Percentiles rank a stretch among this genome's conserved stretches.
Conservation (phyloP, 768 basidiomycete species). For the Boletus reticuloceps region DNA sequence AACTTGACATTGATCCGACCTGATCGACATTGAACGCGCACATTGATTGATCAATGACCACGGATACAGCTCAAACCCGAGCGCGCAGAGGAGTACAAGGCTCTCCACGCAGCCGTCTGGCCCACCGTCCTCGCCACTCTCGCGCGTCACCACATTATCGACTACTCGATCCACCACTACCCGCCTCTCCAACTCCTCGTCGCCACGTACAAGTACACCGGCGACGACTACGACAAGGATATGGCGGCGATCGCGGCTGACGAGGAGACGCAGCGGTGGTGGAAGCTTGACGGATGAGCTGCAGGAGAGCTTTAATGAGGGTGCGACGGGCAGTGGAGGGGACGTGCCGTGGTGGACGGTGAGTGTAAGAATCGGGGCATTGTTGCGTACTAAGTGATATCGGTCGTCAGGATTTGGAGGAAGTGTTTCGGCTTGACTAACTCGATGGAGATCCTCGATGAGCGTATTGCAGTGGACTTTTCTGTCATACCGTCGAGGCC, state of each 20-base stretch:
- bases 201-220: conserved; percentile 76
- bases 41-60: background rate
- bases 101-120: conserved; percentile 65
- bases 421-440: conserved; percentile 48
- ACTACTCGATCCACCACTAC: conserved; percentile 77
- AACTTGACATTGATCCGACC: too few relatives aligned
- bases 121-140: conserved; percentile 65
- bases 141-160: conserved; percentile 58
- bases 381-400: background rate
- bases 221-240: conserved; percentile 59
- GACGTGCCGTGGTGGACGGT: conserved; percentile 74
- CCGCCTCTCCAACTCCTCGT: conserved; percentile 64
- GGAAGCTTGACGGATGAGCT: conserved; percentile 72
- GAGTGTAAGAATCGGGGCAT: conserved; percentile 7
- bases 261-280: conserved; percentile 72
- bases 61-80: conserved; percentile 52
- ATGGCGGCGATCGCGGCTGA: conserved; percentile 65
- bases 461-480: too few relatives aligned
- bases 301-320: conserved; percentile 75
- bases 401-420: conserved; percentile 46
- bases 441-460: too few relatives aligned
- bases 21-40: too few relatives aligned
- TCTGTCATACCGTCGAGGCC: background rate
- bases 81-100: conserved; percentile 49
- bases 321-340: conserved; percentile 65